phyloP scores from a whole-genome alignment of 23 red algal species.

The Gracilaria gracilis region DNA sequence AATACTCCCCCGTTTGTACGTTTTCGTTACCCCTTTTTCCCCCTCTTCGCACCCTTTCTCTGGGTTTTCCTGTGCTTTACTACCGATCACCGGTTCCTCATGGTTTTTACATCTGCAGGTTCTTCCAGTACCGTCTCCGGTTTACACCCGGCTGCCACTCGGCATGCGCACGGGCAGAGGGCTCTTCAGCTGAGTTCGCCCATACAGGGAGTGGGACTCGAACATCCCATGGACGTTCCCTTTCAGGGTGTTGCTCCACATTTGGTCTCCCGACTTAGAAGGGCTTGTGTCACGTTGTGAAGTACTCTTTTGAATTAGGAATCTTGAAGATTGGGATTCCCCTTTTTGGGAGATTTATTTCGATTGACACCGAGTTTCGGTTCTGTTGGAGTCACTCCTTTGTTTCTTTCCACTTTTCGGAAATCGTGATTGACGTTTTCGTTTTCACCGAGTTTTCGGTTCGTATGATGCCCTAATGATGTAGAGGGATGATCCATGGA shows the following conservation, averaged over 20 bases:
- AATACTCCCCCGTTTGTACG: no score
- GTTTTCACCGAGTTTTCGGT: background rate
- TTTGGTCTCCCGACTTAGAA: conserved; percentile 26
- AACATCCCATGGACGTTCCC: background rate
- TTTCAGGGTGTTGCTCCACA: background rate
- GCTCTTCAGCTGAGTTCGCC: background rate
- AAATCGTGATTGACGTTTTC: background rate
- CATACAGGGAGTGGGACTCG: background rate
- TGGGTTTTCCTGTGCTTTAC: no score
- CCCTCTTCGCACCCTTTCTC: no score
- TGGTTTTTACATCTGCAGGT: background rate
- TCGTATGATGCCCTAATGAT: background rate
- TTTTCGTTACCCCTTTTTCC: no score
- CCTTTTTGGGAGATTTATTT: background rate
- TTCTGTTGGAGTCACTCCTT: background rate
- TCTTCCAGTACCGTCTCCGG: background rate
- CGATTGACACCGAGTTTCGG: background rate
- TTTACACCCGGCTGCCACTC: background rate
- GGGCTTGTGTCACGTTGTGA: background rate
- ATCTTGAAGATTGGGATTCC: background rate
- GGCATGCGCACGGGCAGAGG: conserved; percentile 1
- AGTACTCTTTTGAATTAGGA: background rate
- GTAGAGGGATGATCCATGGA: background rate
- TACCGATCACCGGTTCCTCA: background rate
- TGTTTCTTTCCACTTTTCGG: background rate